Evolutionary conservation across 2,329 filamentous ascomycete genomes (phyloP), one percentile per base, ranked within the genome.

Genomic region (Gaeumannomyces tritici): DNA sequence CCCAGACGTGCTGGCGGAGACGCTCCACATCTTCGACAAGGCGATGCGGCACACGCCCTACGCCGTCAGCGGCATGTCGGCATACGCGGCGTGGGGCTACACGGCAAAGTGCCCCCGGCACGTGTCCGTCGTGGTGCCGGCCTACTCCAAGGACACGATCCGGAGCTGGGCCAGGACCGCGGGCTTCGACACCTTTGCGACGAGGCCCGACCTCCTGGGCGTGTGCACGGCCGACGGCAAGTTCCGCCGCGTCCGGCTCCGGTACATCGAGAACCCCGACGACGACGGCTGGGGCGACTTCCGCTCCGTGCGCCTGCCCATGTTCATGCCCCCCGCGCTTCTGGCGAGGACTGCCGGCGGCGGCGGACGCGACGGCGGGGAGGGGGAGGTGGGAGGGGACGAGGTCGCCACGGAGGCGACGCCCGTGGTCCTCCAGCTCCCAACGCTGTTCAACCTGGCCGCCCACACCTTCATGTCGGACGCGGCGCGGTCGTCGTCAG

Each of bases 1-100:
- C 1, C 42, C 42, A 11, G 42, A 51, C 51, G 26, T 33, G 12
- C 70, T 80, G 11, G 63, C 62, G 15, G 71, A 76, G 58, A 67
- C 81, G 31, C 74, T 81, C 65, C 66, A 68, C 28, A 67, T 69
- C n/a, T 67, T 83, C 55, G 73, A 77, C 63, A 59, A 60, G 0
- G 69, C 73, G 5, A 73, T 84, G 26, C 66, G 68, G 24, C 76
- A 80, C 67, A 73, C 79, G 1, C 75, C 73, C 26, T 83, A 81
- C 67, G 76, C 76, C 13, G 73, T 84, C 55, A 74, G 71, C 65
- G 81, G 81, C 27, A 71, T 74, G 27, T 73, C 74, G 0, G 79
- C 79, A 15, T 71, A 83, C 64, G 67, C 72, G 3, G 73, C 77
- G 58, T 77, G 80, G 71, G 80, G 79, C 58, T 76, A 73, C 64